Conservation (phyloP, 371 early-diverging fungal species). For the Mortierella sp. region DNA sequence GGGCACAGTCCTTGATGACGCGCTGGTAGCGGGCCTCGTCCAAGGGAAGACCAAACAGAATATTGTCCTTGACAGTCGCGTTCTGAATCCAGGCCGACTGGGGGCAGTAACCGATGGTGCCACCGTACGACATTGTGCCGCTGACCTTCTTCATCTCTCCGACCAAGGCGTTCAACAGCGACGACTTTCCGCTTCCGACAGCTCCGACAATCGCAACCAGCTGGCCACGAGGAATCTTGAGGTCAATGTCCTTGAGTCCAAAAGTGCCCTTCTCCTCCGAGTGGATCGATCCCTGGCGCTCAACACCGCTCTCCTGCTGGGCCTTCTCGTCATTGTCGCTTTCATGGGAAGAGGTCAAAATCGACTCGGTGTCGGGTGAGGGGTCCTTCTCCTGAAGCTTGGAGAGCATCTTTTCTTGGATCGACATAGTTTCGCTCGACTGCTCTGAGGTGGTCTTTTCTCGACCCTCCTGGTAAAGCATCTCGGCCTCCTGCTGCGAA, state of each 20-base stretch:
- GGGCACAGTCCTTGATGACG: slow-evolving; percentile 66
- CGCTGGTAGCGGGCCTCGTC: slow-evolving; percentile 63
- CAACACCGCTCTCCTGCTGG: slow-evolving; percentile 5
- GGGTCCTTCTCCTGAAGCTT: slow-evolving; percentile 48
- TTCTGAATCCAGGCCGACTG: slow-evolving; percentile 80
- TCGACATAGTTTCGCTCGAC: slow-evolving; percentile 53
- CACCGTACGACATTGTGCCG: slow-evolving; percentile 49
- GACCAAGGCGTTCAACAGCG: slow-evolving; percentile 54
- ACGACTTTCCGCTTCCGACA: slow-evolving; percentile 61
- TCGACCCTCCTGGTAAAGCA: slow-evolving; percentile 49
- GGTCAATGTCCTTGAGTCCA: slow-evolving; percentile 44
- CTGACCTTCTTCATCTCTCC: slow-evolving; percentile 56
- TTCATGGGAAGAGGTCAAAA: slow-evolving; percentile 47
- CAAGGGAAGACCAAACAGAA: slow-evolving; percentile 71
- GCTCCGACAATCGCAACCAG: slow-evolving; percentile 56
- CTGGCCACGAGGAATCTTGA: slow-evolving; percentile 41
- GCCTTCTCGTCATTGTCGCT: neutral
- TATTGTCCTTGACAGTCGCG: slow-evolving; percentile 75
- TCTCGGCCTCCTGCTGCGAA: slow-evolving; percentile 45
- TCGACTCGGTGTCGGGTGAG: slow-evolving; percentile 63
- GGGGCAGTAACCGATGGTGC: slow-evolving; percentile 66
- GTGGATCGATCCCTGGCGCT: slow-evolving; percentile 12
- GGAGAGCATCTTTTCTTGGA: slow-evolving; percentile 52
- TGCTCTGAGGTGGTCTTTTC: slow-evolving; percentile 39
- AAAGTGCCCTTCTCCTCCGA: slow-evolving; percentile 41